Base-by-base conservation (phyloP, 495 filamentous ascomycete genomes). In the Chaetomidium leptoderma region DNA sequence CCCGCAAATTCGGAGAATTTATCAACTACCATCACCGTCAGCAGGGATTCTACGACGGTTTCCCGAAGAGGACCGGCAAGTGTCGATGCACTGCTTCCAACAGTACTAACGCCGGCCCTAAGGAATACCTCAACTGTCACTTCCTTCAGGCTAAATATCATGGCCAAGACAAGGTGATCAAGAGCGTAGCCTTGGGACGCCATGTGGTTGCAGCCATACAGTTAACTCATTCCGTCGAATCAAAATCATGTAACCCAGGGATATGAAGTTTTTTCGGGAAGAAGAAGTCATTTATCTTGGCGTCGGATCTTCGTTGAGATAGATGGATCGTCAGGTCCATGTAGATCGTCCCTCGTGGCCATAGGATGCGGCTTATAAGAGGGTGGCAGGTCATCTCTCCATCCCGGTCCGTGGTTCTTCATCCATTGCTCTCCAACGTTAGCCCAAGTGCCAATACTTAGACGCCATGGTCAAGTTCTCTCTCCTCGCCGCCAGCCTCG, bases 401-500 rank as follows among this genome's bases (percentile, higher is more conserved):
- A 52, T n/a, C 35, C 35, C 14, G 49, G 33, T 52, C 19, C 33
- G 4, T 39, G 35, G 29, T 16, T 50, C 21, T 5, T 19, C 33
- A 17, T 23, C 19, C 3, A 4, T 26, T 46, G 3, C 11, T 0
- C 9, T 6, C 6, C 50, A 54, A 14, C n/a, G n/a, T 11, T 16
- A 0, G 3, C 14, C 33, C 30, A 4, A 29, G 10, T 32, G 32
- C 32, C 10, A n/a, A n/a, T n/a, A n/a, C 5, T 33, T 3, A 23
- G 14, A 11, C 21, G 42, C 16, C 30, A 57, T 57, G 54, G 54
- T 57, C 35, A 49, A 42, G 7, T 32, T 48, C 11, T 44, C 44
- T 1, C 32, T 40, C 26, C 54, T 57, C 23, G 27, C 44, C 1
- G 35, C 33, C n/a, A 30, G 40, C 35, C 44, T 57, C 1, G 26